A percentile compares a stretch with the other conserved stretches of the same genome.
phyloP scores from a whole-genome alignment of 164 flowering plant genomes.

The Echeveria elegans region DNA sequence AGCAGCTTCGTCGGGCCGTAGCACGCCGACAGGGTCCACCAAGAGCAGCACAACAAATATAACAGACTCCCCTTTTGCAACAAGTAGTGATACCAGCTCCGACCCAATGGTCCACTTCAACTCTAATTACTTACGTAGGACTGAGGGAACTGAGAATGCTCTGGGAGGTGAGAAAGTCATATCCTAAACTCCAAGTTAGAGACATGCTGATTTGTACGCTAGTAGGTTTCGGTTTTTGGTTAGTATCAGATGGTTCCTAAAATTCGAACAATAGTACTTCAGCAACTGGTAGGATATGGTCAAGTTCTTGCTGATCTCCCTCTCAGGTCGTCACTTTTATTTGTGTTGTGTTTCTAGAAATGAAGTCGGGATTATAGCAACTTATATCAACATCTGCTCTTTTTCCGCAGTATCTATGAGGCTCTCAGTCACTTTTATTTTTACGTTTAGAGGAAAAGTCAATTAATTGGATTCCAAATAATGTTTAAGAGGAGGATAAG shows the following conservation, averaged over 20 bases:
- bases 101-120: slow-evolving; percentile 65
- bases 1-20: slow-evolving; percentile 84
- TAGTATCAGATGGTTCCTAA: background rate
- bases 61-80: slow-evolving; percentile 80
- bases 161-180: slow-evolving; percentile 40
- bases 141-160: slow-evolving; percentile 43
- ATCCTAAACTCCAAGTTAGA: background rate
- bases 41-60: slow-evolving; percentile 60
- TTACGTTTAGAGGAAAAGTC: no score
- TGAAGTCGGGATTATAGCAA: background rate
- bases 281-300: background rate
- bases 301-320: background rate
- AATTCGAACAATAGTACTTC: background rate
- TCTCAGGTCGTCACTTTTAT: background rate
- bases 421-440: no score
- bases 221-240: background rate
- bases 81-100: slow-evolving; percentile 88
- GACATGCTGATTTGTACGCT: background rate
- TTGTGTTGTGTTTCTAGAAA: background rate
- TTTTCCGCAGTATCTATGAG: background rate
- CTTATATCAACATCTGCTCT: background rate
- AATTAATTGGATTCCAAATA: no score
- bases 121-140: slow-evolving; percentile 32
- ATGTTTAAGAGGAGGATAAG: no score
- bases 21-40: slow-evolving; percentile 64